These are phyloP conservation scores for Ascochyta viciae-villosae DNA, from an alignment of 2,329 filamentous ascomycete genomes.

Conservation along the genomic window DNA sequence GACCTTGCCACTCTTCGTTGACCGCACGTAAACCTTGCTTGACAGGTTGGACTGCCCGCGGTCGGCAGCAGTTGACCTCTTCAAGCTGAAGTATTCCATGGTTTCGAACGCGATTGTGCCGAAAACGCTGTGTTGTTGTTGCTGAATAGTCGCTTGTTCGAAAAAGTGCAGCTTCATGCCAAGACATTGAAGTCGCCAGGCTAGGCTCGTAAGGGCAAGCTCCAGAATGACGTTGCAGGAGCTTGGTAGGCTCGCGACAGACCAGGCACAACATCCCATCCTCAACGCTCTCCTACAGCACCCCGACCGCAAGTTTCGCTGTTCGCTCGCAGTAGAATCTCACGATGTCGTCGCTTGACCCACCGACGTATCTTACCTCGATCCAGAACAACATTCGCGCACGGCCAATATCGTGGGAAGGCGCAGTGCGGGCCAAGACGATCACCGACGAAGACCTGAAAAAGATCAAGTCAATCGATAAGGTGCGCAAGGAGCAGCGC, in stretches of 20 bases:
- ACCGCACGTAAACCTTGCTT: constrained; percentile 94
- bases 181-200: constrained; percentile 29
- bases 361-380: constrained; percentile 84
- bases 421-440: constrained; percentile 89
- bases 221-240: constrained; percentile 41
- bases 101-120: constrained; percentile 4
- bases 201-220: too few species aligned
- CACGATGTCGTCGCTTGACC: constrained; percentile 87
- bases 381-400: constrained; percentile 97
- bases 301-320: constrained; percentile 7
- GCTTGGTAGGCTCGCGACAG: constrained; percentile 40
- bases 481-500: constrained; percentile 90
- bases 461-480: constrained; percentile 96
- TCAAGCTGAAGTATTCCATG: constrained; percentile 60
- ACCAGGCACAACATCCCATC: constrained; percentile 38
- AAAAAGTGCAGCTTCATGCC: constrained; percentile 35
- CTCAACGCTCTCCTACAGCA: constrained; percentile 22
- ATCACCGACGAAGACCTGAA: constrained; percentile 93
- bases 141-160: constrained; percentile 20
- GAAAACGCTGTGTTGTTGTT: constrained; percentile 14
- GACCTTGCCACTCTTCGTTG: constrained; percentile 93
- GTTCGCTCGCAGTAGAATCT: constrained; percentile 10
- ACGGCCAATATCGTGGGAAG: constrained; percentile 96
- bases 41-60: constrained; percentile 76
- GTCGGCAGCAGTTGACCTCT: constrained; percentile 62